phyloP scores from a whole-genome alignment of 1,284 basidiomycete genomes.

The Boletus smithii region DNA sequence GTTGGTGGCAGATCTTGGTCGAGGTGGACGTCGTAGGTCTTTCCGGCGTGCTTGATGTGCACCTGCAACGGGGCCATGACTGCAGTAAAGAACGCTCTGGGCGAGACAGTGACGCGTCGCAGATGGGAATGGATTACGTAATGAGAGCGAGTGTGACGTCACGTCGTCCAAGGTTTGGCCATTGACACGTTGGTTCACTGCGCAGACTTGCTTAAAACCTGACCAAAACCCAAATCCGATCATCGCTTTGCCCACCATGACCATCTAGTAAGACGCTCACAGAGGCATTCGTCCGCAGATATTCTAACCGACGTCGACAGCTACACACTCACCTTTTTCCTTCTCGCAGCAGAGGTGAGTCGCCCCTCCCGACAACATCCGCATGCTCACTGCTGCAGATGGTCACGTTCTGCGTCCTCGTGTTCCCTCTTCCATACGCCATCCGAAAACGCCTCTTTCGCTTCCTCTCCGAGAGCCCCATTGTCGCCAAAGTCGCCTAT shows the following conservation, averaged over 20 bases:
- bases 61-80: slow-evolving; percentile 66
- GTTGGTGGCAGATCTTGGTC: slow-evolving; percentile 66
- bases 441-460: slow-evolving; percentile 69
- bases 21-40: slow-evolving; percentile 63
- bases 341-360: slow-evolving; percentile 66
- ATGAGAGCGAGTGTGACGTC: slow-evolving; percentile 24
- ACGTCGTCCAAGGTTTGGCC: slow-evolving; percentile 13
- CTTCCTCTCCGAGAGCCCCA: slow-evolving; percentile 69
- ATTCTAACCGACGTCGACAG: slow-evolving; percentile 34
- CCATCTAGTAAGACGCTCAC: slow-evolving; percentile 55
- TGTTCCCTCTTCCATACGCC: slow-evolving; percentile 74
- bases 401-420: slow-evolving; percentile 70
- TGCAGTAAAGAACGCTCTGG: background rate
- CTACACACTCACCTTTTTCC: slow-evolving; percentile 73
- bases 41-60: slow-evolving; percentile 90
- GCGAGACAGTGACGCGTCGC: slow-evolving; percentile 28
- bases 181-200: slow-evolving; percentile 19
- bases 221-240: background rate
- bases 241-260: slow-evolving; percentile 45
- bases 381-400: slow-evolving; percentile 41
- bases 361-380: background rate
- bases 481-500: slow-evolving; percentile 74
- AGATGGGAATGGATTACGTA: slow-evolving; percentile 32
- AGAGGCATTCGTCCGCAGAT: too few relatives aligned
- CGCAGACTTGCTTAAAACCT: background rate